Conservation (phyloP, 768 basidiomycete genomes). For the Hemileccinum rubropunctum region DNA sequence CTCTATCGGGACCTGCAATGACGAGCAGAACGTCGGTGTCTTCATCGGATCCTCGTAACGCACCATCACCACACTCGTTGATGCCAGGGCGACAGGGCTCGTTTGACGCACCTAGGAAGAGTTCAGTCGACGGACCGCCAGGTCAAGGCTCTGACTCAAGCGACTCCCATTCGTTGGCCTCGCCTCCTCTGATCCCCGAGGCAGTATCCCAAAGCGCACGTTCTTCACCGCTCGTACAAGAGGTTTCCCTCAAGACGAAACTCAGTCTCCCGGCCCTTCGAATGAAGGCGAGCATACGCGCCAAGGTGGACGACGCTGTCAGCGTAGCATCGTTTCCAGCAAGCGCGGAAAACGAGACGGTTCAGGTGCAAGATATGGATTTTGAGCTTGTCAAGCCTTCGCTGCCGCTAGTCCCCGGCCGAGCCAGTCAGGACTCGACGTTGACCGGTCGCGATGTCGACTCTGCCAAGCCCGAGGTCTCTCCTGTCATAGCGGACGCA, state of each 20-base stretch:
- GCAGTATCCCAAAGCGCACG: slow-evolving; percentile 34
- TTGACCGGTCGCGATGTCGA: slow-evolving; percentile 31
- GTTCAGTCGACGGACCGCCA: slow-evolving; percentile 19
- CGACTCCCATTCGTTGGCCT: slow-evolving; percentile 36
- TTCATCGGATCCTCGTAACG: slow-evolving; percentile 8
- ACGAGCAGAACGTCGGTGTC: slow-evolving; percentile 14
- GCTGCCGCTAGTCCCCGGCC: slow-evolving; percentile 40
- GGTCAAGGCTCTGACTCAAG: slow-evolving; percentile 26
- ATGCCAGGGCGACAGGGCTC: slow-evolving; percentile 14
- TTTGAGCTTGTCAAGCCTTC: slow-evolving; percentile 73
- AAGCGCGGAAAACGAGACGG: slow-evolving; percentile 46
- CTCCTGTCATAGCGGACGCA: slow-evolving; percentile 37
- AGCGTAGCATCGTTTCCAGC: slow-evolving; percentile 24
- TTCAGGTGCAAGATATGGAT: slow-evolving; percentile 79
- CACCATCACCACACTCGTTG: slow-evolving; percentile 12
- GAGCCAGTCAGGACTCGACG: slow-evolving; percentile 56
- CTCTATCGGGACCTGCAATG: neutral
- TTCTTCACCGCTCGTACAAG: slow-evolving; percentile 27
- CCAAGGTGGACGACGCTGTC: slow-evolving; percentile 29
- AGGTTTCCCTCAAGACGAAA: slow-evolving; percentile 50
- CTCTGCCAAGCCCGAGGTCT: slow-evolving; percentile 10
- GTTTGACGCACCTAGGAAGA: slow-evolving; percentile 15
- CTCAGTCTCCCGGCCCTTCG: slow-evolving; percentile 68
- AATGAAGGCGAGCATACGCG: slow-evolving; percentile 32
- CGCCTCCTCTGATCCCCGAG: slow-evolving; percentile 41